These are phyloP conservation scores for Chlamydomonas incerta DNA, from an alignment of 139 green algal species.

Conservation along the genomic window DNA sequence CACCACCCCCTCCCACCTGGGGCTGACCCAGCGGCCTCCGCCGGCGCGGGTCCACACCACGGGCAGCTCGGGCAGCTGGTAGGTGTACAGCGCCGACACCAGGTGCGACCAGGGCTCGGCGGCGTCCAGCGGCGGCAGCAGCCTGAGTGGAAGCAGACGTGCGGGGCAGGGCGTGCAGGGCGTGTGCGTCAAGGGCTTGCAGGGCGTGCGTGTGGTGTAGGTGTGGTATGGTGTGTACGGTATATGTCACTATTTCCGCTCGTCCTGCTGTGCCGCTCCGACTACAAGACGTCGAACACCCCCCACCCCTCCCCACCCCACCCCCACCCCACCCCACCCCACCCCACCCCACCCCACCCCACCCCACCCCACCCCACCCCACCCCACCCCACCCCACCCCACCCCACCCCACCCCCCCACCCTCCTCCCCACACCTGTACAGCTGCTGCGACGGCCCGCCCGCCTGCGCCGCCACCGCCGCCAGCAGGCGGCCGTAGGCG, in stretches of 20 bases:
- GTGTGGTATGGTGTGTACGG: no score
- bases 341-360: no score
- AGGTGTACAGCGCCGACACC: slow-evolving; percentile 44
- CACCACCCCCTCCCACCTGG: not conserved
- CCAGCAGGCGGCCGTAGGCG: slow-evolving; percentile 66
- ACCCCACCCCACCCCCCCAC: not conserved
- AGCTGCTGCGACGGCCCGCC: slow-evolving; percentile 53
- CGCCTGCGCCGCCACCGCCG: slow-evolving; percentile 57
- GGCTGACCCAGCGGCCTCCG: slow-evolving; percentile 47
- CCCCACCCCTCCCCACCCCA: no score
- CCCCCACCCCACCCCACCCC: no score
- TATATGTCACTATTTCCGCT: no score
- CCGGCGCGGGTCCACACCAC: slow-evolving; percentile 49
- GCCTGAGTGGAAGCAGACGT: not conserved
- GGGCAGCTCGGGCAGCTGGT: slow-evolving; percentile 17
- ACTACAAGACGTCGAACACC: no score
- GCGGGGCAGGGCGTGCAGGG: not conserved
- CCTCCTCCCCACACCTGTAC: slow-evolving; percentile 46
- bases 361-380: no score
- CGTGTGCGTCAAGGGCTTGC: no score
- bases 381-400: no score
- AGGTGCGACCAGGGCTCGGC: slow-evolving; percentile 49
- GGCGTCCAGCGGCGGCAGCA: slow-evolving; percentile 40
- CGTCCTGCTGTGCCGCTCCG: no score
- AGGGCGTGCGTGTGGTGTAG: no score